Base-by-base conservation (phyloP, 2,329 filamentous ascomycete genomes). In the Penicillium sp. region DNA sequence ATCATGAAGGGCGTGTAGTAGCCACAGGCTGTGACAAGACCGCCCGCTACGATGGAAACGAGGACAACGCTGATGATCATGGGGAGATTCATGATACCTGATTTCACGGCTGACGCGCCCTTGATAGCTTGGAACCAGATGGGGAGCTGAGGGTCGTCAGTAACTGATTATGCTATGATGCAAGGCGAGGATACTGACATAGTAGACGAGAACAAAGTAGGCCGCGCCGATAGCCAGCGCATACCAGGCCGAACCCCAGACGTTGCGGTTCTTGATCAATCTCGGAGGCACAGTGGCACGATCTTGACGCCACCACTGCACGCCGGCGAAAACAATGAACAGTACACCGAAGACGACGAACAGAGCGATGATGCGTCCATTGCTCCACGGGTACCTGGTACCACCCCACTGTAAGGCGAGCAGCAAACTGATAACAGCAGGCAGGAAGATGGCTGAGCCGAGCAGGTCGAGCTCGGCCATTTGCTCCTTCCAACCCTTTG, bases 281-380 rank as follows among this genome's bases (percentile, higher is more conserved):
- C 77, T 72, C 0, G 78, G 79, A 6, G 80, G 80, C 3, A 84
- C 73, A 5, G 80, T 73, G 1, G 80, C 81, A 3, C 69, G 70
- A 4, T 81, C 79, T 34, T 73, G 67, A 39, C 73, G 72, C 67
- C 72, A 75, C 54, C 62, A 60, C 60, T 81, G 75, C 57, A 79
- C 64, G 0, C 57, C 60, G 22, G 74, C 55, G 57, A 81, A 79
- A 2, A 76, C 74, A 5, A 79, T 75, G 1, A 78, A 76, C 10
- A 84, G 72, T 6, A 84, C 76, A n/a, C 79, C 78, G 59, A 82
- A 82, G 3, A 85, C 73, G 1, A 82, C 75, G 28, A 85, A 78
- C 11, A 84, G 72, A 0, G 76, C 77, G 51, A 84, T 80, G 55
- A 84, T 76, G 12, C 75, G 77, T 22, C 70, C 72, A 62, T 75